Base-by-base conservation (phyloP, 176 grass and related monocot species). In the Phoenix dactylifera region DNA sequence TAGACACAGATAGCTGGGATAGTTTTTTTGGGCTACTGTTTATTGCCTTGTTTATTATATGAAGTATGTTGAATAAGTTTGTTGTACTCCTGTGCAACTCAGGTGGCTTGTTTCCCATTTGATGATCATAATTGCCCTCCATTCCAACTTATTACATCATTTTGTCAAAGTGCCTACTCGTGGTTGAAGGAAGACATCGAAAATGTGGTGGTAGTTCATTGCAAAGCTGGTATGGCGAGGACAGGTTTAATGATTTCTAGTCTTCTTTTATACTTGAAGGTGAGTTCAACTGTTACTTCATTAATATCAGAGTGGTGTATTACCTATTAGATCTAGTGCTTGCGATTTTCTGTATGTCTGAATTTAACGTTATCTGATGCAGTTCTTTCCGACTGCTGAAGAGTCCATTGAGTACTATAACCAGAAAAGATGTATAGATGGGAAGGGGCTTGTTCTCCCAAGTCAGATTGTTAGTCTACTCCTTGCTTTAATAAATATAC, bases 401-500 rank as follows among this genome's bases (percentile, higher is more conserved):
- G 64, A 67, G 9, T 67, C 64, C 10, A 54, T 67, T 67, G 64
- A 67, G 3, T 55, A 32, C 64, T 67, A 54, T 51, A 67, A 67
- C 64, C 53, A 67, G 54, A 51, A 54, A 54, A 54, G 64, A 39
- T 67, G 64, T 67, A 18, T 54, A 20, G 64, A 67, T 3, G 26
- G 26, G 32, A 67, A 55, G 25, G 64, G 24, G 64, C 64, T 67
- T 67, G 18, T 67, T 51, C 26, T 55, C n/a, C 64, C 64, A 55
- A 67, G 64, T 67, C 64, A 67, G 52, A 67, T 67, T 67, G 64
- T 67, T 25, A 67, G 64, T 29, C 51, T 32, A 30, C 29, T 30
- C 29, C 29, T 30, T 30, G 29, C 29, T 30, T 30, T 30, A 28
- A 20, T 30, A 30, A 1, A 30, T 1, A 30, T 30, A 6, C 6